Evolutionary conservation across 208 protist species (phyloP).

Genomic region (Leishmania major): DNA sequence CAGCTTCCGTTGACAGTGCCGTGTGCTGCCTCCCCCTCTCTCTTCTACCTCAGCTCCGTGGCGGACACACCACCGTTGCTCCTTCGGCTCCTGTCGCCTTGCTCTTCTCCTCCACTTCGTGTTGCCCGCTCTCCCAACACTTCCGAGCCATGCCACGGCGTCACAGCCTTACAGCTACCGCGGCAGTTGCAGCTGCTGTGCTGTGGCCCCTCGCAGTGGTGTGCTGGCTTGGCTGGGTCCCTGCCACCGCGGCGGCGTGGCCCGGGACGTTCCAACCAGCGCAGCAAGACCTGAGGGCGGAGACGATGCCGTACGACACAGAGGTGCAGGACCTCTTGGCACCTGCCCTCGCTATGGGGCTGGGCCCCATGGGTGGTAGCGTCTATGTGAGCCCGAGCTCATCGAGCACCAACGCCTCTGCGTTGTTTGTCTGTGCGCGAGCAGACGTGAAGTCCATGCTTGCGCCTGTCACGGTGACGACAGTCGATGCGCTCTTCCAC

Average conservation of each 20-base stretch:
- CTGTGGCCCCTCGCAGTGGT: conserved; percentile 1
- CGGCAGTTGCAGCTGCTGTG: background rate
- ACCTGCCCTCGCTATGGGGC: conserved; percentile 10
- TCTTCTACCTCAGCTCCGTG: background rate
- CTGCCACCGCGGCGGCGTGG: background rate
- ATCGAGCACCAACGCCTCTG: background rate
- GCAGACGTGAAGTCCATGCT: conserved; percentile 6
- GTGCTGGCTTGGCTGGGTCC: background rate
- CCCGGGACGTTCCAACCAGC: background rate
- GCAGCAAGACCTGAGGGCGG: background rate
- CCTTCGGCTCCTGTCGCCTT: background rate
- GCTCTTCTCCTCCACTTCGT: background rate
- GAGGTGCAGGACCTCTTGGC: conserved; percentile 28
- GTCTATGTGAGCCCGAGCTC: conserved; percentile 8
- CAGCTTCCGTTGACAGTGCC: background rate
- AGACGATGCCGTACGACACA: conserved; percentile 8
- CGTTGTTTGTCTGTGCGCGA: conserved; percentile 15
- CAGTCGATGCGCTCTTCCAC: conserved; percentile 20
- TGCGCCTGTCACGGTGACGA: conserved; percentile 19
- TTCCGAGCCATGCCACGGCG: background rate
- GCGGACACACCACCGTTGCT: background rate
- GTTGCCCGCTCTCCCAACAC: background rate
- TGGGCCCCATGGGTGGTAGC: conserved; percentile 22
- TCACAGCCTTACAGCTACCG: background rate
- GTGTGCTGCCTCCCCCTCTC: background rate